Base-by-base conservation (phyloP, 202 grass and related monocot species). In the Dendrocalamus latiflorus region DNA sequence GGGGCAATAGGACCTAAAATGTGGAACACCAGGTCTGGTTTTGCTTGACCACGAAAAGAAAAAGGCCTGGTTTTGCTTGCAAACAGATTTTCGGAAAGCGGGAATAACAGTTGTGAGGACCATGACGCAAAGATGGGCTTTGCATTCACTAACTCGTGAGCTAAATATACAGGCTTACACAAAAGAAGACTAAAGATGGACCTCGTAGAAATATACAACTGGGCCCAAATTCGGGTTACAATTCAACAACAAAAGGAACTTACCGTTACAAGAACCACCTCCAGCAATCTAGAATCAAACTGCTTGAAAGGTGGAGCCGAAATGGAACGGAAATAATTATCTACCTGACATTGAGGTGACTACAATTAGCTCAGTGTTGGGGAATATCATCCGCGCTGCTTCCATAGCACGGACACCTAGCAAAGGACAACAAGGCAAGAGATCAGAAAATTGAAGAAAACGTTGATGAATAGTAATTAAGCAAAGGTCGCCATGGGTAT, bases 281-380 rank as follows among this genome's bases (percentile, higher is more conserved):
- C 79, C 39, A 83, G 18, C 69, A 78, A 86, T 75, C 75, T 75
- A 68, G 55, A 82, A 85, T 74, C 78, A 53, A 82, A 62, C 61
- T 59, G 77, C 74, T 76, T 54, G 55, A 38, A 75, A 69, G 86
- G 86, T 83, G 58, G 79, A 76, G 54, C 66, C 86, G 86, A 86
- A 83, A 86, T 79, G 90, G 86, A 72, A 75, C 10, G 8, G 39
- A 51, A 82, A 73, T 68, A 83, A 88, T 88, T 86, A 83, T 91
- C 74, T 89, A 91, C 86, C 83, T 89, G 74, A 42, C 68, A 82
- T 55, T 80, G 79, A 83, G 22, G 30, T 68, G 72, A 81, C 78
- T 91, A 86, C 78, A 86, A 80, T 89, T 83, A 89, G 90, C 86
- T 86, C 68, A 53, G 66, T 58, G 62, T 79, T 74, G 56, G 70